Percentiles rank a stretch among this genome's conserved stretches.
Conservation (phyloP, 306 rosid species). For the Elaeagnus macrophylla region DNA sequence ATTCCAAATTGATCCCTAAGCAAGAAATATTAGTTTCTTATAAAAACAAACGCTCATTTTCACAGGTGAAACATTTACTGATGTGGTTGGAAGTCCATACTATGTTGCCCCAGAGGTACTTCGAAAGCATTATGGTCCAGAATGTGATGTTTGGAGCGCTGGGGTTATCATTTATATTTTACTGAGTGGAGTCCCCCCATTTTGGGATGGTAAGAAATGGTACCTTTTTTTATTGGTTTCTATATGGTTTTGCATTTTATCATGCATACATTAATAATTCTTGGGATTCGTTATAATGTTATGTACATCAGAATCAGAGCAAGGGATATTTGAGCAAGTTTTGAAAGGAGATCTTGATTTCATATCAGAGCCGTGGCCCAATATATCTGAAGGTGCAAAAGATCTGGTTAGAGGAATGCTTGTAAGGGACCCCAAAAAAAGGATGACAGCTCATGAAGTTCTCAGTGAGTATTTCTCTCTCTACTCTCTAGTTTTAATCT, state of each 20-base stretch:
- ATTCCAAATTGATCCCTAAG: no score
- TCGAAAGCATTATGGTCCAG: slow-evolving; percentile 71
- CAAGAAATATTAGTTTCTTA: no score
- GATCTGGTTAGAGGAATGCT: slow-evolving; percentile 91
- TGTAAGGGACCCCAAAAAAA: slow-evolving; percentile 73
- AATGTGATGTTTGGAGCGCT: slow-evolving; percentile 97
- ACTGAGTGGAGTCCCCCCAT: slow-evolving; percentile 92
- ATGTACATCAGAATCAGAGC: slow-evolving; percentile 63
- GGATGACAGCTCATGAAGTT: slow-evolving; percentile 85
- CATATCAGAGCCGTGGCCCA: slow-evolving; percentile 94
- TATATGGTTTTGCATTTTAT: neutral
- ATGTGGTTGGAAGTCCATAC: slow-evolving; percentile 98
- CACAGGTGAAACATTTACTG: slow-evolving; percentile 78
- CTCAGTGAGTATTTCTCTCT: slow-evolving; percentile 53
- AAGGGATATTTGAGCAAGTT: slow-evolving; percentile 96
- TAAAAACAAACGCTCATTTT: no score
- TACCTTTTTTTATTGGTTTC: neutral
- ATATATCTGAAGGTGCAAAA: slow-evolving; percentile 76
- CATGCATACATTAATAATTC: neutral
- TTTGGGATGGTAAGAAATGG: slow-evolving; percentile 81
- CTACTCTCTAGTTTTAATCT: slow-evolving; percentile 3
- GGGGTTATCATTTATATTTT: slow-evolving; percentile 90
- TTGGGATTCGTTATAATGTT: slow-evolving; percentile 16
- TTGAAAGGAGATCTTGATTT: slow-evolving; percentile 87
- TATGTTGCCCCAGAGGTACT: slow-evolving; percentile 98